Evolutionary conservation across 306 rosid genomes (phyloP).

Genomic region (Dalbergia cochinchinensis): DNA sequence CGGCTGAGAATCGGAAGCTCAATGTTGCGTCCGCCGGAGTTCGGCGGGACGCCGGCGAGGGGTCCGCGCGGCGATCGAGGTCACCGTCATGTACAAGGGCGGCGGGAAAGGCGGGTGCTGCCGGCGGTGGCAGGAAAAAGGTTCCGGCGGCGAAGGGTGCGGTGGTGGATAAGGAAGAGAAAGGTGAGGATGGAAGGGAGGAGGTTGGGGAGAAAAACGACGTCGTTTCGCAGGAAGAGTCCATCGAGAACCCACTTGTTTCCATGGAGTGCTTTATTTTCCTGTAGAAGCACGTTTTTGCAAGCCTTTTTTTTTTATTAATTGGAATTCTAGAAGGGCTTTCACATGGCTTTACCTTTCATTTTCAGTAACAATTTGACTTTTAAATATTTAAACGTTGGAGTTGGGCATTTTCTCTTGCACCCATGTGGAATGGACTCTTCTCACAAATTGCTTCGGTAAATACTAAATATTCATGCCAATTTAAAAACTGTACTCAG

Average conservation of each 20-base stretch:
- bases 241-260: slow-evolving; percentile 80
- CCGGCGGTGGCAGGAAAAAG: slow-evolving; percentile 47
- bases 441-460: neutral
- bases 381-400: slow-evolving; percentile 40
- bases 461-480: neutral
- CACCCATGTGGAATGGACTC: neutral
- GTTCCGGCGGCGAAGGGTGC: slow-evolving; percentile 33
- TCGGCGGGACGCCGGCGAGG: slow-evolving; percentile 63
- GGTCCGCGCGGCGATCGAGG: slow-evolving; percentile 71
- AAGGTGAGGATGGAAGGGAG: slow-evolving; percentile 23
- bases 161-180: slow-evolving; percentile 19
- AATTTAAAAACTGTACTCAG: neutral
- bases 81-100: slow-evolving; percentile 75
- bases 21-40: slow-evolving; percentile 44
- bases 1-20: slow-evolving; percentile 50
- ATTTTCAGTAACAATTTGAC: slow-evolving; percentile 1
- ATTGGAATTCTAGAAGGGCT: slow-evolving; percentile 30
- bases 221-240: slow-evolving; percentile 53
- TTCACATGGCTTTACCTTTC: slow-evolving; percentile 42
- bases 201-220: slow-evolving; percentile 38
- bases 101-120: slow-evolving; percentile 15
- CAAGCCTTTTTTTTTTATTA: neutral
- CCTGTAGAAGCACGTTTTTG: slow-evolving; percentile 60
- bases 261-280: slow-evolving; percentile 96
- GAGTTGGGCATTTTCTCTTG: slow-evolving; percentile 10